Evolutionary conservation across 257 asterid species (phyloP), one percentile per base, ranked within the genome.

Genomic region (Salvia miltiorrhiza): DNA sequence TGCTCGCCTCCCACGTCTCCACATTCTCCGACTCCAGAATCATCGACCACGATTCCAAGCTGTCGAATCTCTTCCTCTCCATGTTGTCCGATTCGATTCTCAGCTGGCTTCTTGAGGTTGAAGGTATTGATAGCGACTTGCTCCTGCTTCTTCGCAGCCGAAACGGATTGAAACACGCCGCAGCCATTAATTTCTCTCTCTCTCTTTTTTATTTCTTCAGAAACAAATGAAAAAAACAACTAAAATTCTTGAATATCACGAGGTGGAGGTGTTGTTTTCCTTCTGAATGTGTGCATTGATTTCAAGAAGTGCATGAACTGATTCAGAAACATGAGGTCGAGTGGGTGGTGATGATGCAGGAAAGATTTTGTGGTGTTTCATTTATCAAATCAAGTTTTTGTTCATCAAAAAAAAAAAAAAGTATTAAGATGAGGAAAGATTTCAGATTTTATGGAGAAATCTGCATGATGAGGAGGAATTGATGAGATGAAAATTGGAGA

Each of bases 1-100:
- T 82, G 0, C 88, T 73, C 4, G 81, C 85, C 20, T 89, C 99
- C 97, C 97, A 87, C 0, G 81, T 87, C 63, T 94, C 99, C 14
- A 85, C 77, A 72, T 90, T 90, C 69, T 88, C 98, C 3, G 97
- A 88, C 11, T 93, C 99, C 70, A 94, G 61, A 44, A 94, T 89
- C 99, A 91, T 91, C 17, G 97, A 91, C 99, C 99, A 94, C 20
- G 99, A 94, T 41, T 94, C 97, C 50, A 91, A 55, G 75, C 99
- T 94, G 79, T 94, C 99, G 74, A 89, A 84, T 59, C 97, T 82
- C 81, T 80, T 94, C 80, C 87, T 79, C 49, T 91, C 97, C 97
- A 93, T 88, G 73, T 67, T 84, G 21, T 81, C 83, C 2, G 54
- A 62, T 13, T 84, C 88, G 11, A 67, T 55, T 71, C 76, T 74